phyloP scores from a whole-genome alignment of 345 rosid genomes.

The Murraya paniculata region DNA sequence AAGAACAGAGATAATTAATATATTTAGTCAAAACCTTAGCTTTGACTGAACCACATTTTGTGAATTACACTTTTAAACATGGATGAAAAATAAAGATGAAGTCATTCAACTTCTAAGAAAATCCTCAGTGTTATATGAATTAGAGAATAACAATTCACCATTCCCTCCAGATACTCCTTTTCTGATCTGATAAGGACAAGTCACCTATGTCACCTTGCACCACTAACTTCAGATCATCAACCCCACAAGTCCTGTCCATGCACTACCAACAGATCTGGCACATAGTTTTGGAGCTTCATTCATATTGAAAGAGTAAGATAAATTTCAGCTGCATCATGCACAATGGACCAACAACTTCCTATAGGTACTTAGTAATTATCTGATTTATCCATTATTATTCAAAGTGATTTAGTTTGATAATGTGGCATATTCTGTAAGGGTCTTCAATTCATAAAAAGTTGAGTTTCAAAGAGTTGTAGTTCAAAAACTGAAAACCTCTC shows the following conservation, averaged over 20 bases:
- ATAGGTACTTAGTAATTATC: background rate
- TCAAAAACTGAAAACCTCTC: background rate
- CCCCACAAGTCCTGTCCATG: background rate
- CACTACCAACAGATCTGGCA: background rate
- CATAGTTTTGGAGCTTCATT: background rate
- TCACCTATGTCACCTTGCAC: background rate
- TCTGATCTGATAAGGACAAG: background rate
- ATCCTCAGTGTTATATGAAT: background rate
- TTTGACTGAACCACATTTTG: background rate
- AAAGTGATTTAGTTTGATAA: background rate
- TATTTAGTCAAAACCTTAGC: background rate
- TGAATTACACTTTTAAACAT: background rate
- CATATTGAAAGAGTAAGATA: background rate
- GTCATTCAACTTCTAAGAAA: background rate
- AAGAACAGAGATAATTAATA: background rate
- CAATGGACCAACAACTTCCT: background rate
- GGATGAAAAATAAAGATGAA: background rate
- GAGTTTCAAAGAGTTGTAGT: background rate
- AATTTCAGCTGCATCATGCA: background rate
- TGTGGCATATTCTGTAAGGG: background rate
- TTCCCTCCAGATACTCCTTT: background rate
- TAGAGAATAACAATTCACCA: background rate
- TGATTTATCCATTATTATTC: background rate
- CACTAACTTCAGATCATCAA: conserved; percentile 3
- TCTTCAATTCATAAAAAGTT: background rate